Percentiles rank a stretch among this genome's conserved stretches.
phyloP scores from a whole-genome alignment of 1,284 basidiomycete species.

The Chalciporus sp. region DNA sequence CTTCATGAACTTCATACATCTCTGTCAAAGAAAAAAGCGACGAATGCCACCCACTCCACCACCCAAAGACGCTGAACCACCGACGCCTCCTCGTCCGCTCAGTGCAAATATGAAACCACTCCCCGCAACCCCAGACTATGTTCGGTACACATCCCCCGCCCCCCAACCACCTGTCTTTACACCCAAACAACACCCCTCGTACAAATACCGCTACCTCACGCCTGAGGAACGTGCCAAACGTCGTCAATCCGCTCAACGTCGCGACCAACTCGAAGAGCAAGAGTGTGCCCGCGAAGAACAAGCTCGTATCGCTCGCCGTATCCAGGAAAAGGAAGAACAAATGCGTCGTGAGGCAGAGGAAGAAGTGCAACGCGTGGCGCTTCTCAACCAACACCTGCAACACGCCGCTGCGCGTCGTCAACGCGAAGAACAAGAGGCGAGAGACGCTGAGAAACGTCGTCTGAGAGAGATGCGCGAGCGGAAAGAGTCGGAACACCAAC shows the following conservation, averaged over 20 bases:
- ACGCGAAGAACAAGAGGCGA: conserved; percentile 49
- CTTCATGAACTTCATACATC: conserved; percentile 13
- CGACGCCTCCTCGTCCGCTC: neutral
- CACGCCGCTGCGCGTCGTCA: conserved; percentile 45
- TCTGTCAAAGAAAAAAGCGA: neutral
- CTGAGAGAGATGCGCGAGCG: conserved; percentile 49
- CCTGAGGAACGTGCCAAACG: conserved; percentile 48
- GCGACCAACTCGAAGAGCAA: conserved; percentile 51
- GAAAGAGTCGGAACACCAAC: conserved; percentile 50
- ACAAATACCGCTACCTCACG: conserved; percentile 11
- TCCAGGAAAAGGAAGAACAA: conserved; percentile 48
- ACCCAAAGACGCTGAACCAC: conserved; percentile 22
- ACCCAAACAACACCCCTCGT: conserved; percentile 5
- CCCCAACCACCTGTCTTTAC: conserved; percentile 6
- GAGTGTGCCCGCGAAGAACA: conserved; percentile 52
- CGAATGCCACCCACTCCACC: conserved; percentile 23
- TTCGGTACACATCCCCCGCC: conserved; percentile 1
- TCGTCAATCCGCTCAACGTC: conserved; percentile 42
- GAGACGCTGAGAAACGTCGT: conserved; percentile 53
- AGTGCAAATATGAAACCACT: conserved; percentile 24
- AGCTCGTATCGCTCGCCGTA: conserved; percentile 48
- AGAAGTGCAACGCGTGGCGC: conserved; percentile 45
- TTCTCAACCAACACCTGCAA: conserved; percentile 53
- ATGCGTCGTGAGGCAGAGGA: conserved; percentile 51
- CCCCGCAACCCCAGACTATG: conserved; percentile 11